A percentile compares a stretch with the other conserved stretches of the same genome.
These are phyloP conservation scores for Capsella rubella DNA, from an alignment of 441 rosid genomes.

Conservation along the genomic window DNA sequence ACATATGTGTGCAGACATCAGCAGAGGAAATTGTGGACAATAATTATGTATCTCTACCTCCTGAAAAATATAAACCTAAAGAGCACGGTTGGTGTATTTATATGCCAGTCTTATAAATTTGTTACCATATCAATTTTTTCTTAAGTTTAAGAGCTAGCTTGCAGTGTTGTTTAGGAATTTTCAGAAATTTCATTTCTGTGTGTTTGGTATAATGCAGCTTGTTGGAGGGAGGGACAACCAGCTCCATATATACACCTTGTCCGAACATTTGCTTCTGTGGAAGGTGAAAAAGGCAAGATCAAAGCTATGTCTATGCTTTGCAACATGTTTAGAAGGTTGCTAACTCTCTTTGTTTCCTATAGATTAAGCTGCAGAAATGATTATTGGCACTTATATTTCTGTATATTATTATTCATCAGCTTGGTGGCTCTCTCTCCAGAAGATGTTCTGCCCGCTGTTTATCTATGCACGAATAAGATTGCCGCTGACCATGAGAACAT, in stretches of 20 bases:
- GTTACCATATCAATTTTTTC: background rate
- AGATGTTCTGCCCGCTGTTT: slow-evolving; percentile 82
- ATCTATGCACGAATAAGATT: slow-evolving; percentile 88
- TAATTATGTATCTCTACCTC: slow-evolving; percentile 59
- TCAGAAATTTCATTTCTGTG: background rate
- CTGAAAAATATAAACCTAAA: slow-evolving; percentile 68
- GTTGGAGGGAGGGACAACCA: slow-evolving; percentile 81
- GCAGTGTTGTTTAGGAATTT: background rate
- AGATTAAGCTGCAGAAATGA: slow-evolving; percentile 26
- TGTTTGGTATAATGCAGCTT: slow-evolving; percentile 57
- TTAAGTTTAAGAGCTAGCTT: background rate
- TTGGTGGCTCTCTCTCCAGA: slow-evolving; percentile 86
- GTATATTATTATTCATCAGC: slow-evolving; percentile 50
- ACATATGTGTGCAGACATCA: slow-evolving; percentile 46
- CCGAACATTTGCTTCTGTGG: slow-evolving; percentile 79
- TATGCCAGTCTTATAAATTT: slow-evolving; percentile 25
- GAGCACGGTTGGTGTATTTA: slow-evolving; percentile 68
- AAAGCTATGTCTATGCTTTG: slow-evolving; percentile 86
- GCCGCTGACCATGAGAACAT: slow-evolving; percentile 87
- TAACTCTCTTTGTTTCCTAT: slow-evolving; percentile 5
- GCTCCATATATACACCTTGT: slow-evolving; percentile 90
- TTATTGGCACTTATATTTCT: slow-evolving; percentile 24
- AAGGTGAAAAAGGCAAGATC: slow-evolving; percentile 82
- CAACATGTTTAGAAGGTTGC: slow-evolving; percentile 93
- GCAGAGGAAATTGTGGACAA: slow-evolving; percentile 44